Evolutionary conservation across 1,284 basidiomycete species (phyloP).

Genomic region (Lignosus rhinocerotis): DNA sequence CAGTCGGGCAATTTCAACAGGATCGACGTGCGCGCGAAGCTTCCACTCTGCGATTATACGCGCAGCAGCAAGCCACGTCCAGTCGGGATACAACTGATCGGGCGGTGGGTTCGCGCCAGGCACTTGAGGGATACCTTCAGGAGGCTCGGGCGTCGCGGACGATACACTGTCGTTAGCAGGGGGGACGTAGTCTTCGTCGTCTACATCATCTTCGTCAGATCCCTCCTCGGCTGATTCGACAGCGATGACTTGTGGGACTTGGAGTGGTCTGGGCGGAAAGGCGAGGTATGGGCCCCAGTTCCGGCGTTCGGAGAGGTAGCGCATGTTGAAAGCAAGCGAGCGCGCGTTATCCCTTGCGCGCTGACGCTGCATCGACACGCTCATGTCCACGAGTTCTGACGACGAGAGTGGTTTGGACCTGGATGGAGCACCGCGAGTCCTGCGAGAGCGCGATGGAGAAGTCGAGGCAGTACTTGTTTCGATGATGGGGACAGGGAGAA

Average conservation of each 20-base stretch:
- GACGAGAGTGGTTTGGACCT: not conserved
- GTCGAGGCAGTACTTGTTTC: not conserved
- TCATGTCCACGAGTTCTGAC: conserved; percentile 12
- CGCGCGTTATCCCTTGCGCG: conserved; percentile 32
- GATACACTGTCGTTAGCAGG: conserved; percentile 20
- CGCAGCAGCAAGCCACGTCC: conserved; percentile 32
- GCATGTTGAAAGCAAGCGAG: conserved; percentile 47
- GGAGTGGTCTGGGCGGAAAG: not conserved
- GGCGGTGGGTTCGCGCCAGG: conserved; percentile 3
- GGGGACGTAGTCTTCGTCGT: conserved; percentile 19
- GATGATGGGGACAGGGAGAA: conserved; percentile 13
- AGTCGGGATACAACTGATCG: conserved; percentile 27
- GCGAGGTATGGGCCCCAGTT: conserved; percentile 50
- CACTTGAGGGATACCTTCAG: not conserved
- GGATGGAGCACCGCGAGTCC: not conserved
- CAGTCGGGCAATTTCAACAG: conserved; percentile 27
- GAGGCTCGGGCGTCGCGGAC: not conserved
- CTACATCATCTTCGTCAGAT: conserved; percentile 1
- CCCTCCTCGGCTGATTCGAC: conserved; percentile 1
- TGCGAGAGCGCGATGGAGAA: not conserved
- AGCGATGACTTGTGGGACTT: too few species aligned
- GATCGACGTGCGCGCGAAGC: conserved; percentile 23
- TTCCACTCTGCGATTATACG: conserved; percentile 32
- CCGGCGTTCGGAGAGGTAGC: conserved; percentile 42
- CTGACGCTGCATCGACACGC: conserved; percentile 26